Conservation (phyloP, 371 early-diverging fungal genomes). For the Mortierella sp. region DNA sequence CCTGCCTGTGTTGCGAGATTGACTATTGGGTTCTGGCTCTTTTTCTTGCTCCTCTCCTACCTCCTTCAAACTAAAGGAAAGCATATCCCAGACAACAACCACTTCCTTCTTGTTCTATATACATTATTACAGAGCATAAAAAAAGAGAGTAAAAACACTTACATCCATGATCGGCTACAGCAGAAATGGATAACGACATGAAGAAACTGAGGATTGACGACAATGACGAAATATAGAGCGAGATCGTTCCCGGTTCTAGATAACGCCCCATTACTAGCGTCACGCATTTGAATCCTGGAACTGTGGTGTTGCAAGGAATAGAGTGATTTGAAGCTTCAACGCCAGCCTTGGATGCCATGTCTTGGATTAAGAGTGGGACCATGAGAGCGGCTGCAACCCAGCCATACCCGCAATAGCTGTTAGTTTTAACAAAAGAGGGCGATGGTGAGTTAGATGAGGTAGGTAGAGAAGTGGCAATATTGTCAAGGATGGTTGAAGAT, state of each 20-base stretch:
- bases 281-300: slow-evolving; percentile 34
- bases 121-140: too few relatives aligned
- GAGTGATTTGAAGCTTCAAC: slow-evolving; percentile 31
- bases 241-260: slow-evolving; percentile 47
- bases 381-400: slow-evolving; percentile 24
- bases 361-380: slow-evolving; percentile 42
- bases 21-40: neutral
- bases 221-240: slow-evolving; percentile 48
- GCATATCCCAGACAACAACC: too few relatives aligned
- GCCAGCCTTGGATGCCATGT: slow-evolving; percentile 38
- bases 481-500: neutral
- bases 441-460: neutral
- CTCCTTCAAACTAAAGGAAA: neutral
- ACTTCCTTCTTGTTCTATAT: too few relatives aligned
- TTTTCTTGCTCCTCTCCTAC: neutral
- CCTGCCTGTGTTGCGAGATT: neutral
- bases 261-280: slow-evolving; percentile 33
- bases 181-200: slow-evolving; percentile 39
- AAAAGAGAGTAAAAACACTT: slow-evolving; percentile 20
- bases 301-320: slow-evolving; percentile 36
- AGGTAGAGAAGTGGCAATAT: neutral
- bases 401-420: slow-evolving; percentile 41
- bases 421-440: neutral
- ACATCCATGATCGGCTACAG: slow-evolving; percentile 54
- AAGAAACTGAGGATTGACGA: slow-evolving; percentile 42